phyloP scores from a whole-genome alignment of 1,139 yeast species.

The Suhomyces panamericanus region DNA sequence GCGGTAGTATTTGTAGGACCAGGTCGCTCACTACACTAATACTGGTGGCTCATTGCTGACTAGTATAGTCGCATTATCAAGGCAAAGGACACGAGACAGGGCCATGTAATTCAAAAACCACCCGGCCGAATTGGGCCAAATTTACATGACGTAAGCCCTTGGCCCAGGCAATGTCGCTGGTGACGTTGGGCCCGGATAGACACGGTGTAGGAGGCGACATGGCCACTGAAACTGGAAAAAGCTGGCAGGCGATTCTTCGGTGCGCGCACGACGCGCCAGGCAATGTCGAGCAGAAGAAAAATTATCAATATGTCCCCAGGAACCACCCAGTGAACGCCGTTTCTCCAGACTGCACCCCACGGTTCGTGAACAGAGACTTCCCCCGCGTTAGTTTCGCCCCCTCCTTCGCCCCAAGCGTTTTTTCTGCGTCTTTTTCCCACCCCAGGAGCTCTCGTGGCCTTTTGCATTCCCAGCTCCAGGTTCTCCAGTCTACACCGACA shows the following conservation, averaged over 20 bases:
- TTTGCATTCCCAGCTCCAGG: background rate
- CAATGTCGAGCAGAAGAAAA: constrained; percentile 10
- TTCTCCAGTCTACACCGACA: background rate
- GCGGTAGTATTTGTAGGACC: too few species aligned
- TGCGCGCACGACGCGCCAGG: constrained; percentile 7
- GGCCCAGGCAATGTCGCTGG: too few species aligned
- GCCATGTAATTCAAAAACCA: too few species aligned
- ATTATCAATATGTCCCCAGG: constrained; percentile 6
- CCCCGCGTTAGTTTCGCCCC: background rate
- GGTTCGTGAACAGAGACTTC: background rate
- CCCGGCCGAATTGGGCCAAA: too few species aligned
- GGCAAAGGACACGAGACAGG: too few species aligned
- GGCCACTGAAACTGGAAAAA: background rate
- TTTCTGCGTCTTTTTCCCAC: background rate
- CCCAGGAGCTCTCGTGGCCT: constrained; percentile 1
- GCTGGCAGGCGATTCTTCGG: background rate
- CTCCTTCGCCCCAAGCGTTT: background rate
- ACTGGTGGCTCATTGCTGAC: too few species aligned
- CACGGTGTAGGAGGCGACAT: background rate
- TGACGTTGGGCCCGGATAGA: too few species aligned
- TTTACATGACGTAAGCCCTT: too few species aligned
- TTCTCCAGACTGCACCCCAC: background rate
- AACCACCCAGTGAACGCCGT: background rate
- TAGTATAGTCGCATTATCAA: too few species aligned
- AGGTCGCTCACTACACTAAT: too few species aligned